Evolutionary conservation across 2,329 filamentous ascomycete species (phyloP).

Genomic region (Epichloe coenophiala): DNA sequence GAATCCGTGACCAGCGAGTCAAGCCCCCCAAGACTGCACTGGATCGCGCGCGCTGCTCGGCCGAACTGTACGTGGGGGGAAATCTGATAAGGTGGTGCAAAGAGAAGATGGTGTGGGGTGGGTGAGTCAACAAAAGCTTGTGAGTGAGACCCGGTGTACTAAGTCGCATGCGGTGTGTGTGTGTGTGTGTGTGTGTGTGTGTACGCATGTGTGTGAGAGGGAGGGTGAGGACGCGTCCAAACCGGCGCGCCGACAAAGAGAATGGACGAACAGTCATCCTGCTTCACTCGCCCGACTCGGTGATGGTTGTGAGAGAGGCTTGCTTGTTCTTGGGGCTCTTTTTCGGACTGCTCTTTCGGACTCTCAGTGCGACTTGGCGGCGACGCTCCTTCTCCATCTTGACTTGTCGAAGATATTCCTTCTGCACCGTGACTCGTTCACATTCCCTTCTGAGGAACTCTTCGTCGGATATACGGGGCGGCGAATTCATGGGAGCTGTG

Average conservation of each 20-base stretch:
- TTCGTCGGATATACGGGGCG: slow-evolving; percentile 28
- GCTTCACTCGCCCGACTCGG: slow-evolving; percentile 24
- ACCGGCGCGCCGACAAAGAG: not conserved
- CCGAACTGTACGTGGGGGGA: not conserved
- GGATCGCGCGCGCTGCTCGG: not conserved
- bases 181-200: too few species aligned
- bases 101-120: not conserved
- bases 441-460: slow-evolving; percentile 37
- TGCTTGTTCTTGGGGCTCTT: slow-evolving; percentile 35
- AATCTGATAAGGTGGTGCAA: not conserved
- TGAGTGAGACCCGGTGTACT: not conserved
- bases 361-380: slow-evolving; percentile 22
- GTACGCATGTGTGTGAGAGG: not conserved
- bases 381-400: slow-evolving; percentile 42
- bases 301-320: slow-evolving; percentile 39
- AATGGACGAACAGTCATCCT: not conserved
- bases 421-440: slow-evolving; percentile 36
- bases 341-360: slow-evolving; percentile 29
- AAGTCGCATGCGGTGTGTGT: not conserved
- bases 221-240: not conserved
- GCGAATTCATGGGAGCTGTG: slow-evolving; percentile 14
- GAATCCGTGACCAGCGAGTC: not conserved
- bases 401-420: slow-evolving; percentile 37
- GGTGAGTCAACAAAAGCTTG: not conserved
- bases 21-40: not conserved